phyloP scores from a whole-genome alignment of 2,329 filamentous ascomycete species.

The Arthrobotrys sphaeroides region DNA sequence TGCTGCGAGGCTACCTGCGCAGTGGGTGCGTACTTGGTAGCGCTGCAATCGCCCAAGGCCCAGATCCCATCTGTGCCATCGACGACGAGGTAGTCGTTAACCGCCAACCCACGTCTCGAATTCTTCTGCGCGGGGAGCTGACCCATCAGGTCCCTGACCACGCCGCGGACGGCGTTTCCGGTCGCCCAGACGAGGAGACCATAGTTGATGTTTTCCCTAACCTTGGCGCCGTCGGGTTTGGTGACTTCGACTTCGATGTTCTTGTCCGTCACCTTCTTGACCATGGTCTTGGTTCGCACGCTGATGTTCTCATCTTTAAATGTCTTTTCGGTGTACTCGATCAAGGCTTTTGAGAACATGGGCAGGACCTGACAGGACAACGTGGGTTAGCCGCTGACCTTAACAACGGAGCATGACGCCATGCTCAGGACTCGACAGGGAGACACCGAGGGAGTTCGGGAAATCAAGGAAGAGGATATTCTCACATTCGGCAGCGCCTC shows the following conservation, averaged over 20 bases:
- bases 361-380: constrained; percentile 72
- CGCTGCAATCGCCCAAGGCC: constrained; percentile 96
- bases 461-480: no score
- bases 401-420: not conserved
- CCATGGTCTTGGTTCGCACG: constrained; percentile 98
- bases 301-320: constrained; percentile 99
- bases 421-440: not conserved
- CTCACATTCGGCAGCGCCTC: constrained; percentile 89
- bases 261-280: constrained; percentile 94
- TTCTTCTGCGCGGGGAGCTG: constrained; percentile 95
- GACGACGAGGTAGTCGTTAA: constrained; percentile 98
- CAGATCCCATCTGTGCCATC: constrained; percentile 97
- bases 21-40: constrained; percentile 96
- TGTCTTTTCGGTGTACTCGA: constrained; percentile 98
- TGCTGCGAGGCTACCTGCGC: constrained; percentile 97
- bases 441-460: not conserved
- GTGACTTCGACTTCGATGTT: constrained; percentile 88
- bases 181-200: constrained; percentile 98
- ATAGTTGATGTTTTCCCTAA: constrained; percentile 83
- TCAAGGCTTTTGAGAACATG: constrained; percentile 98
- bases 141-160: constrained; percentile 89
- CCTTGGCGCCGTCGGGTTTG: constrained; percentile 84
- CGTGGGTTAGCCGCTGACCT: constrained; percentile 22
- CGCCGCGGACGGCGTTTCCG: constrained; percentile 88
- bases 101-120: constrained; percentile 90